phyloP scores from a whole-genome alignment of 78 protist species.

The Cyanophora paradoxa region DNA sequence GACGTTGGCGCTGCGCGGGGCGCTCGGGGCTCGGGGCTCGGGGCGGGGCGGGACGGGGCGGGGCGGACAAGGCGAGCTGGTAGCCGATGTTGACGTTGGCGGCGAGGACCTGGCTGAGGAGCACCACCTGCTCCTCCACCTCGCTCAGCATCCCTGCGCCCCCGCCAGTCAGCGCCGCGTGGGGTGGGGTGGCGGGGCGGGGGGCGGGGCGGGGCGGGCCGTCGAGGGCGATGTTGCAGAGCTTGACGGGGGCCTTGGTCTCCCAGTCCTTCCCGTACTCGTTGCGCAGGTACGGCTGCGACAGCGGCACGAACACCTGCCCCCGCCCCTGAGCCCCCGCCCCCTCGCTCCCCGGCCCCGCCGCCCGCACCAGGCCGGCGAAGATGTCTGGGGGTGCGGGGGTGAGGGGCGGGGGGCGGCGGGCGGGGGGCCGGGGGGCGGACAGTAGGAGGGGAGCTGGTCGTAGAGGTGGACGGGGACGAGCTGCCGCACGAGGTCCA shows the following conservation, averaged over 20 bases:
- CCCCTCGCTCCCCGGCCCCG: too few species aligned
- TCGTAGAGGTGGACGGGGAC: slow-evolving; percentile 24
- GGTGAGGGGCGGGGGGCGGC: background rate
- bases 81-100: slow-evolving; percentile 48
- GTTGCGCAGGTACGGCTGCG: slow-evolving; percentile 42
- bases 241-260: slow-evolving; percentile 29
- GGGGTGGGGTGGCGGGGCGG: too few species aligned
- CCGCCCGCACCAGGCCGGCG: slow-evolving; percentile 60
- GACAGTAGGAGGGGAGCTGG: background rate
- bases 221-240: background rate
- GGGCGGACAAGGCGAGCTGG: too few species aligned
- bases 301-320: slow-evolving; percentile 47
- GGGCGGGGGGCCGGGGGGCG: background rate
- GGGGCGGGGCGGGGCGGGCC: too few species aligned
- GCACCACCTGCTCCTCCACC: slow-evolving; percentile 34
- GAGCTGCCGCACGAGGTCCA: slow-evolving; percentile 41
- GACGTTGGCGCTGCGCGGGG: background rate
- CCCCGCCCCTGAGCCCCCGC: too few species aligned
- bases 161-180: too few species aligned
- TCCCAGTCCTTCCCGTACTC: slow-evolving; percentile 48
- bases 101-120: slow-evolving; percentile 43
- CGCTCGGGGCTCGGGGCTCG: too few species aligned
- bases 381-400: background rate
- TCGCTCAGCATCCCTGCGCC: too few species aligned
- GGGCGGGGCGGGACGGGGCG: too few species aligned